Conservation (phyloP, 164 flowering plant species). For the Euptelea pleiosperma region DNA sequence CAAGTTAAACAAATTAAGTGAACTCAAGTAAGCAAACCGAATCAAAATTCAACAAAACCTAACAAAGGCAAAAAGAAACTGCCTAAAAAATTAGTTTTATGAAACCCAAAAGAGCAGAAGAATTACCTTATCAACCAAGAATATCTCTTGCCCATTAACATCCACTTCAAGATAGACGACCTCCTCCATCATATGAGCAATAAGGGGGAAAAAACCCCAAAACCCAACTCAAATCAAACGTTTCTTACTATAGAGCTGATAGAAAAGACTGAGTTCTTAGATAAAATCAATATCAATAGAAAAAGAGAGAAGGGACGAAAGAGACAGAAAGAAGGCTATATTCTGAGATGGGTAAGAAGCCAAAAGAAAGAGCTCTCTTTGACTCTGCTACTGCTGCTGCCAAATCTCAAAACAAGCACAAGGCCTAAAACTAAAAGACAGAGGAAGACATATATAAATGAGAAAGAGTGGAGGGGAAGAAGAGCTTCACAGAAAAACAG, state of each 20-base stretch:
- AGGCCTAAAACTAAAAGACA: conserved; percentile 14
- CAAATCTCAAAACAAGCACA: background rate
- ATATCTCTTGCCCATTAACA: conserved; percentile 49
- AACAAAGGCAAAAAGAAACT: background rate
- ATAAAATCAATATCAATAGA: conserved; percentile 6
- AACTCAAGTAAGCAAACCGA: background rate
- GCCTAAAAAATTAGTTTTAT: background rate
- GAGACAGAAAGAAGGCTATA: conserved; percentile 12
- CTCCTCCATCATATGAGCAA: conserved; percentile 16
- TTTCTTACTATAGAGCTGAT: background rate
- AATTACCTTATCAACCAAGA: conserved; percentile 49
- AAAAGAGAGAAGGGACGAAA: background rate
- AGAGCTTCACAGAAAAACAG: conserved; percentile 11
- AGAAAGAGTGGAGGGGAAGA: background rate
- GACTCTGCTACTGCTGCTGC: background rate
- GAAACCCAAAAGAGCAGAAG: background rate
- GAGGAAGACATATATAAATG: conserved; percentile 7
- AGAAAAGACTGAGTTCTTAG: background rate
- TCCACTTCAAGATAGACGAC: conserved; percentile 42
- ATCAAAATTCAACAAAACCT: background rate
- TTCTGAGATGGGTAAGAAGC: conserved; percentile 15
- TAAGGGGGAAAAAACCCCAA: conserved; percentile 5
- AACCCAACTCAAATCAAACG: conserved; percentile 6
- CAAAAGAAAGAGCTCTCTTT: conserved; percentile 17
- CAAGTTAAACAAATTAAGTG: background rate